phyloP scores from a whole-genome alignment of 2,329 filamentous ascomycete species.

The Penicillium capsulatum region DNA sequence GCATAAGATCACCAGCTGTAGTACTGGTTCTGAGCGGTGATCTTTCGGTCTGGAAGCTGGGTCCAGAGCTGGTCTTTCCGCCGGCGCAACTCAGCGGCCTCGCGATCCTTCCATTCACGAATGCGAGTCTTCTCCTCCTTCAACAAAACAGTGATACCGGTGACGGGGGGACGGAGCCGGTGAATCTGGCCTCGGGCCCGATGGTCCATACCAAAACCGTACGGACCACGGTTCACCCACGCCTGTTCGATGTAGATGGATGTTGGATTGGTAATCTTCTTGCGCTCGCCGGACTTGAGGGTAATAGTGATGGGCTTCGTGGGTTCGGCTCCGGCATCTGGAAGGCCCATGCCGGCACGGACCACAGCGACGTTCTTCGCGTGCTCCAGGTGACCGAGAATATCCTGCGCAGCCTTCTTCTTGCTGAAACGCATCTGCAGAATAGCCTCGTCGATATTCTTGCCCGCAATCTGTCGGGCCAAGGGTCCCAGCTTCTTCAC shows the following conservation, averaged over 20 bases:
- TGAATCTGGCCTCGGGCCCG: constrained; percentile 71
- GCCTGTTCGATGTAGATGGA: constrained; percentile 86
- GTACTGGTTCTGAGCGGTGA: constrained; percentile 81
- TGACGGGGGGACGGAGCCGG: constrained; percentile 65
- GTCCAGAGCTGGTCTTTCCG: constrained; percentile 75
- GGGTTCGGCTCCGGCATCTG: constrained; percentile 23
- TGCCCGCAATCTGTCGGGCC: constrained; percentile 83
- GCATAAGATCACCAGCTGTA: constrained; percentile 70
- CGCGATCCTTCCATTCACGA: constrained; percentile 70
- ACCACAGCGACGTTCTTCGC: constrained; percentile 79
- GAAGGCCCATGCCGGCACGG: constrained; percentile 76
- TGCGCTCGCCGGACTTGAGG: constrained; percentile 69
- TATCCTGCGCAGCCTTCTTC: constrained; percentile 83
- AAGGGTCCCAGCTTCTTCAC: constrained; percentile 88
- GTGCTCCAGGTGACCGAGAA: constrained; percentile 72
- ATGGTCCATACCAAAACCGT: constrained; percentile 59
- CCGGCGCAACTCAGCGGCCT: constrained; percentile 72
- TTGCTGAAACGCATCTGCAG: constrained; percentile 92
- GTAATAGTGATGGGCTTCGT: constrained; percentile 56
- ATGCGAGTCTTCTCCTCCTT: constrained; percentile 93
- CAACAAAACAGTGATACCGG: constrained; percentile 72
- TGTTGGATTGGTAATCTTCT: constrained; percentile 69
- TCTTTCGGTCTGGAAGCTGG: constrained; percentile 77
- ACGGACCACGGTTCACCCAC: constrained; percentile 79
- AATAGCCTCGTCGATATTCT: constrained; percentile 90